Conservation (phyloP, 148 eudicot species). For the Diospyros lotus region DNA sequence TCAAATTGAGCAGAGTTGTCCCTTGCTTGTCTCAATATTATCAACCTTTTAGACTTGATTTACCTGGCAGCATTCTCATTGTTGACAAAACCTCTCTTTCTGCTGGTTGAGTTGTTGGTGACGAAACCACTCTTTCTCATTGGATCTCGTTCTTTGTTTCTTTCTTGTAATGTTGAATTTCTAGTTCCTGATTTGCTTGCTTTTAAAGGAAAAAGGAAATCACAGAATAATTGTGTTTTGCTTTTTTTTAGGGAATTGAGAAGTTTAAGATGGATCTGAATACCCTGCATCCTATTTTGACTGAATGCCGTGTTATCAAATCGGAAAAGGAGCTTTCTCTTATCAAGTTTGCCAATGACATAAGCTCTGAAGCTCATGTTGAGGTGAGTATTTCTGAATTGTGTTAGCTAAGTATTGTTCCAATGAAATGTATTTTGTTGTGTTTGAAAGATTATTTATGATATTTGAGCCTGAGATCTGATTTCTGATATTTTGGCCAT, state of each 20-base stretch:
- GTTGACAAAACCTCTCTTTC: no score
- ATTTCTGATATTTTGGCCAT: background rate
- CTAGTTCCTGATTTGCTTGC: background rate
- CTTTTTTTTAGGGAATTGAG: slow-evolving; percentile 65
- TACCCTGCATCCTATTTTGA: slow-evolving; percentile 83
- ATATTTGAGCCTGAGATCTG: background rate
- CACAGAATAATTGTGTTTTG: slow-evolving; percentile 4
- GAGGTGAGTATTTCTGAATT: slow-evolving; percentile 44
- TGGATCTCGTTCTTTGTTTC: background rate
- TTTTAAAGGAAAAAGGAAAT: background rate
- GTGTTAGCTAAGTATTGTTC: slow-evolving; percentile 6
- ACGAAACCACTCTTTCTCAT: no score
- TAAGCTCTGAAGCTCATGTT: slow-evolving; percentile 98
- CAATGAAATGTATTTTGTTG: slow-evolving; percentile 1
- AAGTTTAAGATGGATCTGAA: slow-evolving; percentile 60
- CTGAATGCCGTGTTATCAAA: slow-evolving; percentile 90
- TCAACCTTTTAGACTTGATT: no score
- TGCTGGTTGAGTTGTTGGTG: no score
- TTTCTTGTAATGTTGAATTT: background rate
- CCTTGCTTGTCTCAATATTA: no score
- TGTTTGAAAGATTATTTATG: slow-evolving; percentile 1
- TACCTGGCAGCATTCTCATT: no score
- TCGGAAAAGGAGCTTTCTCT: slow-evolving; percentile 76
- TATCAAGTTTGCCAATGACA: slow-evolving; percentile 88
- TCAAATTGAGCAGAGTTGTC: no score